Base-by-base conservation (phyloP, 2,329 filamentous ascomycete genomes). In the Biscogniauxia marginata region DNA sequence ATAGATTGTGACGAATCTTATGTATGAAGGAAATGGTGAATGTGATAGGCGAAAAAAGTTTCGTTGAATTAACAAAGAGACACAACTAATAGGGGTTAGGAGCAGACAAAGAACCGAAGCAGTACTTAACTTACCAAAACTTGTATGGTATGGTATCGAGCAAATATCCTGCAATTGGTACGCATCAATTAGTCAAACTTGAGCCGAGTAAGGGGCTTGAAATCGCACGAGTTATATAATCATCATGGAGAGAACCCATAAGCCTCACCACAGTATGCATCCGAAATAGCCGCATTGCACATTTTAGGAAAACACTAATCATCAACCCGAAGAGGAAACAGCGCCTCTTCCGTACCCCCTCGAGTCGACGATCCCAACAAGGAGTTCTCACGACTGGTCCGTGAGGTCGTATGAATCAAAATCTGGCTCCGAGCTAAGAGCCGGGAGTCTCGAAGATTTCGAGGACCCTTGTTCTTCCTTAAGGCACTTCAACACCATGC, bases 401-500 rank as follows among this genome's bases (percentile, higher is more conserved):
- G 44, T 21, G 22, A 46, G n/a, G 43, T 24, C 20, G 55, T 45
- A 46, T 18, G 51, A 49, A 48, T 7, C 47, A 13, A 39, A 48
- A 39, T 21, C 53, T 49, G 57, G 49, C 16, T 11, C 23, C 30
- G 30, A 34, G 30, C 16, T 30, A 18, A 13, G 7, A 8, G 22
- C 20, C 20, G 20, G 16, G 25, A 22, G n/a, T 11, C 8, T 34
- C 34, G 50, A 45, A 9, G 47, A 52, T 2, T 82, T 34, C 16
- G 30, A 87, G 60, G 82, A 87, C 55, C 81, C 79, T 1, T 90
- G 86, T 66, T 75, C 80, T 0, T 89, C 89, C 65, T 84, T 92
- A 3, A 67, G 69, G 43, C 76, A 77, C 50, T 90, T 91, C 69
- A 86, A 91, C 69, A 91, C 88, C 2, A 73, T 87, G n/a, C 86